Conservation (phyloP, 306 rosid genomes). For the Quercus berberidifolia region DNA sequence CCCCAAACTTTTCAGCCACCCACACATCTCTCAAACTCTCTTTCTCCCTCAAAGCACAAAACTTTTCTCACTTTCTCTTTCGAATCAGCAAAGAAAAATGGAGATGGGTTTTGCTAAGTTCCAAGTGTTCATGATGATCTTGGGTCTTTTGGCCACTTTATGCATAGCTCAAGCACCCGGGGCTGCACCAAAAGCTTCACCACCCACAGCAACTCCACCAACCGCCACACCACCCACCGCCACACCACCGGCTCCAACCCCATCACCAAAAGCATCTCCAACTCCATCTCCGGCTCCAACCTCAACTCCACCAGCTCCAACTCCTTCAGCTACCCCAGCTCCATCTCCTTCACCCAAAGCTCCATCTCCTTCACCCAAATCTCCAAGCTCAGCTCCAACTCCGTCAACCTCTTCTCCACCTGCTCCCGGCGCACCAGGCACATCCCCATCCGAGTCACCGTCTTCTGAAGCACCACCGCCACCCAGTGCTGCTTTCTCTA, state of each 20-base stretch:
- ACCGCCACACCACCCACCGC: conserved; percentile 27
- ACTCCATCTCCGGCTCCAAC: conserved; percentile 24
- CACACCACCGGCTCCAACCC: conserved; percentile 19
- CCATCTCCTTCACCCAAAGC: conserved; percentile 27
- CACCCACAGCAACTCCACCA: conserved; percentile 30
- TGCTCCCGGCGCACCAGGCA: background rate
- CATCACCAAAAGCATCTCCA: conserved; percentile 22
- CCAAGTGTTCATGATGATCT: conserved; percentile 45
- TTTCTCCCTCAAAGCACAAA: background rate
- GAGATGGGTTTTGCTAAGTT: conserved; percentile 46
- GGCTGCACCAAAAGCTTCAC: conserved; percentile 31
- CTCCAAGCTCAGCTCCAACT: conserved; percentile 10
- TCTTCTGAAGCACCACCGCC: conserved; percentile 3
- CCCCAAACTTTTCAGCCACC: background rate
- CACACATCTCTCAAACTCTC: background rate
- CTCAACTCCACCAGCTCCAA: conserved; percentile 22
- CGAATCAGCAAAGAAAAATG: conserved; percentile 2
- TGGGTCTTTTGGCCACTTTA: conserved; percentile 59
- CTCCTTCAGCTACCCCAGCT: conserved; percentile 23
- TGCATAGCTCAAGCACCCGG: conserved; percentile 76
- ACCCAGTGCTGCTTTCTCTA: conserved; percentile 33
- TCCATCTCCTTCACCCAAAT: background rate
- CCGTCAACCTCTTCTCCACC: conserved; percentile 11
- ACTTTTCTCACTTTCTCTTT: conserved; percentile 1
- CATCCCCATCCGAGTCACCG: conserved; percentile 13